These are phyloP conservation scores for Lindgomyces ingoldianus DNA, from an alignment of 495 filamentous ascomycete genomes.

Conservation along the genomic window DNA sequence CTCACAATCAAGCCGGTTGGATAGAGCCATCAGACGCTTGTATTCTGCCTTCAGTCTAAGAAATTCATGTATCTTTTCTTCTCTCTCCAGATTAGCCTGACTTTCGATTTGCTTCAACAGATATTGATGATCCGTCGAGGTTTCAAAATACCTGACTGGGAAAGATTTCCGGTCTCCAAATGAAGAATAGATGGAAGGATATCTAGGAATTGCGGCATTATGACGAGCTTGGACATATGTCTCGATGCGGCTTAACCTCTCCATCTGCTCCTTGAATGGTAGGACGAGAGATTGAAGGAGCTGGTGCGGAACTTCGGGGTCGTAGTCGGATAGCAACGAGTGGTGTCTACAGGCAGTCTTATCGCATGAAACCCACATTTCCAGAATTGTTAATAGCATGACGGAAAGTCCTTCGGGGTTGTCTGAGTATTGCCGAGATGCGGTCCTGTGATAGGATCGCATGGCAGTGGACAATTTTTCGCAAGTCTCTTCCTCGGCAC, in stretches of 20 bases:
- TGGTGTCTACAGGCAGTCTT: conserved; percentile 44
- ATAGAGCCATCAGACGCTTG: background rate
- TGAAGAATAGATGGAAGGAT: background rate
- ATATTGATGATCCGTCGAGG: background rate
- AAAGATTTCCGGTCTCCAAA: background rate
- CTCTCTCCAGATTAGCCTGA: background rate
- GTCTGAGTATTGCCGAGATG: background rate
- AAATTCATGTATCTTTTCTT: background rate
- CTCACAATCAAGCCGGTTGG: background rate
- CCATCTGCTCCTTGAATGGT: conserved; percentile 52
- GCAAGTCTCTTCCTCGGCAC: conserved; percentile 36
- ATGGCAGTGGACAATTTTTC: background rate
- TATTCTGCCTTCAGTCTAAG: background rate
- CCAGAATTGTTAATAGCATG: background rate
- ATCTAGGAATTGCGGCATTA: background rate
- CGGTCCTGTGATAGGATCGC: background rate
- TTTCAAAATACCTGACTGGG: background rate
- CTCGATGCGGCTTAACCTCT: conserved; percentile 52
- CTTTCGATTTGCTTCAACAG: background rate
- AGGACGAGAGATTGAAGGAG: conserved; percentile 55
- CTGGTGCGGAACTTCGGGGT: conserved; percentile 49
- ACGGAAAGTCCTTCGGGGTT: background rate
- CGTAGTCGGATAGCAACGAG: conserved; percentile 54
- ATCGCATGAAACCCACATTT: background rate
- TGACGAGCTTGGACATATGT: conserved; percentile 49